These are phyloP conservation scores for Carpinus fangiana DNA, from an alignment of 306 rosid species.

Conservation along the genomic window DNA sequence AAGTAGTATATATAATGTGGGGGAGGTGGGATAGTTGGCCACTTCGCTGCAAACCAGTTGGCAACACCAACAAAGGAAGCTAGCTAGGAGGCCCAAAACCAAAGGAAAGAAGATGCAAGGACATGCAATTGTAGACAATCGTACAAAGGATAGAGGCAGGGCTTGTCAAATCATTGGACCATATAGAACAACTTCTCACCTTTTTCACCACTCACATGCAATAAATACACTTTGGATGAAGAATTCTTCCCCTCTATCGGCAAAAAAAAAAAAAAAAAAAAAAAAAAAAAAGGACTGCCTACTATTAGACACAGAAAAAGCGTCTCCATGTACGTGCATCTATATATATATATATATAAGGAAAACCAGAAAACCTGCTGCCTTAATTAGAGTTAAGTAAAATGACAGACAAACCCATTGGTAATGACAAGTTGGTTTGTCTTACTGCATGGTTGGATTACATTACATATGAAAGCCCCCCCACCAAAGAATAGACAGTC, in stretches of 20 bases:
- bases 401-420: slow-evolving; percentile 17
- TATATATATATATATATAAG: not conserved
- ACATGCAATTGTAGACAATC: slow-evolving; percentile 36
- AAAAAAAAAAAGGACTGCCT: slow-evolving; percentile 37
- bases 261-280: no score
- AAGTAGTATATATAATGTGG: not conserved
- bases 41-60: slow-evolving; percentile 40
- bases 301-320: not conserved
- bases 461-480: not conserved
- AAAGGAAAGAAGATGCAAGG: slow-evolving; percentile 28
- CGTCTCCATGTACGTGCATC: slow-evolving; percentile 24
- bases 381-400: slow-evolving; percentile 9
- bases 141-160: slow-evolving; percentile 33
- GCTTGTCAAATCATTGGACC: slow-evolving; percentile 41
- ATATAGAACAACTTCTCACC: slow-evolving; percentile 16
- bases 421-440: not conserved
- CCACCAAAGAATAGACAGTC: slow-evolving; percentile 6
- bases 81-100: slow-evolving; percentile 28
- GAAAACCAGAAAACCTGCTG: not conserved
- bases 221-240: slow-evolving; percentile 44
- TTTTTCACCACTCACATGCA: slow-evolving; percentile 15
- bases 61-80: slow-evolving; percentile 34
- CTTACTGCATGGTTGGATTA: slow-evolving; percentile 4
- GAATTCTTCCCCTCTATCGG: slow-evolving; percentile 39
- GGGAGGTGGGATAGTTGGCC: slow-evolving; percentile 19